These are phyloP conservation scores for Coemansia sp. DNA, from an alignment of 192 early-diverging fungal genomes.

Conservation along the genomic window DNA sequence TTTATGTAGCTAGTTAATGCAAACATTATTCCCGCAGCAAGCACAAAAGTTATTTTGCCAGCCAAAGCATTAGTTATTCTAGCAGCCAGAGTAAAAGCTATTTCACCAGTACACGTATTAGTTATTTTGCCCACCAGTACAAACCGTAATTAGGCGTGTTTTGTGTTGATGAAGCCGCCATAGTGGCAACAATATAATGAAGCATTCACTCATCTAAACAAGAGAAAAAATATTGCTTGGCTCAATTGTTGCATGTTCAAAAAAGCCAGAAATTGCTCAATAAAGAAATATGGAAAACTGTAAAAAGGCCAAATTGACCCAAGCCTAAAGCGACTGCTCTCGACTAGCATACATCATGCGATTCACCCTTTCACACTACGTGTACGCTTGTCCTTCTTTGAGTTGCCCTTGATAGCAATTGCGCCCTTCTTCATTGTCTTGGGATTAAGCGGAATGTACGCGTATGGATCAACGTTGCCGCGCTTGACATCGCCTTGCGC, in stretches of 20 bases:
- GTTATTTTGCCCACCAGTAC: too few relatives aligned
- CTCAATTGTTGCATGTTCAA: background rate
- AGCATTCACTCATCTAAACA: background rate
- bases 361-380: slow-evolving; percentile 18
- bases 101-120: too few relatives aligned
- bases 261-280: background rate
- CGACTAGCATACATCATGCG: background rate
- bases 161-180: too few relatives aligned
- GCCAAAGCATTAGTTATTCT: too few relatives aligned
- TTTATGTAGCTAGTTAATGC: too few relatives aligned
- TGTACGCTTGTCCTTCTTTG: slow-evolving; percentile 48
- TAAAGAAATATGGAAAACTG: background rate
- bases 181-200: too few relatives aligned
- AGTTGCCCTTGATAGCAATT: slow-evolving; percentile 40
- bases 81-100: too few relatives aligned
- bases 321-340: background rate
- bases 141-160: too few relatives aligned
- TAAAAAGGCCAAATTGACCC: background rate
- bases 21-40: too few relatives aligned
- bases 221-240: background rate
- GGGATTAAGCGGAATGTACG: slow-evolving; percentile 86
- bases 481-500: slow-evolving; percentile 90
- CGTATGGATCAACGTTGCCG: slow-evolving; percentile 86
- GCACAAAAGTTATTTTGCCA: too few relatives aligned
- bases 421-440: slow-evolving; percentile 54